Evolutionary conservation across 202 grass and related monocot genomes (phyloP), one percentile per base, ranked within the genome.

Genomic region (Carex arenaria): DNA sequence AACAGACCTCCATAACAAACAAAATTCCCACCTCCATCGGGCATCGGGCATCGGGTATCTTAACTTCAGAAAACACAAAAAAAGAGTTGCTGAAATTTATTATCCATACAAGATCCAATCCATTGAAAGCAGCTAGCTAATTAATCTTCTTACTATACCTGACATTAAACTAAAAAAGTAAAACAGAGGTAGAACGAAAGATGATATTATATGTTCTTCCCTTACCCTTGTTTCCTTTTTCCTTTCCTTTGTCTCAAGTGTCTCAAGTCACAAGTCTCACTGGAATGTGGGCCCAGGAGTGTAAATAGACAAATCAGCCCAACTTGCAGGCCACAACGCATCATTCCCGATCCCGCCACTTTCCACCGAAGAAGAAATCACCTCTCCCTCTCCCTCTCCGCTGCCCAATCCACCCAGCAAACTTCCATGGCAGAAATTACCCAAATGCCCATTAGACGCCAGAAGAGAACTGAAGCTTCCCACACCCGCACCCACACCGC

Each of bases 231-330:
- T 26, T 55, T 11, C 7, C 2, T 3, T 60, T 42, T 26, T 64
- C n/a, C 40, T n/a, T 12, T 57, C 23, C 52, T 42, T 51, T 26
- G 0, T 26, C n/a, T n/a, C n/a, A n/a, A n/a, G n/a, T n/a, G n/a
- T n/a, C n/a, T n/a, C n/a, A n/a, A n/a, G n/a, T n/a, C n/a, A n/a
- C n/a, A 26, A 26, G 26, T 26, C 1, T 82, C 63, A 82, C 63
- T 82, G 80, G n/a, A 69, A 82, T 11, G 36, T 69, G 60, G 80
- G 64, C 2, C 80, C 80, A n/a, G 80, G 80, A 13, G 80, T 82
- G 26, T 82, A 82, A 18, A 82, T 82, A 5, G 80, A 82, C 15
- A 82, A 57, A 82, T 82, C 80, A 67, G 61, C 80, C 80, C 80
- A 82, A 69, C 7, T 17, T 2, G 28, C 45, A 5, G 80, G 47